Base-by-base conservation (phyloP, 2,329 filamentous ascomycete genomes). In the Trichoderma pleuroti region DNA sequence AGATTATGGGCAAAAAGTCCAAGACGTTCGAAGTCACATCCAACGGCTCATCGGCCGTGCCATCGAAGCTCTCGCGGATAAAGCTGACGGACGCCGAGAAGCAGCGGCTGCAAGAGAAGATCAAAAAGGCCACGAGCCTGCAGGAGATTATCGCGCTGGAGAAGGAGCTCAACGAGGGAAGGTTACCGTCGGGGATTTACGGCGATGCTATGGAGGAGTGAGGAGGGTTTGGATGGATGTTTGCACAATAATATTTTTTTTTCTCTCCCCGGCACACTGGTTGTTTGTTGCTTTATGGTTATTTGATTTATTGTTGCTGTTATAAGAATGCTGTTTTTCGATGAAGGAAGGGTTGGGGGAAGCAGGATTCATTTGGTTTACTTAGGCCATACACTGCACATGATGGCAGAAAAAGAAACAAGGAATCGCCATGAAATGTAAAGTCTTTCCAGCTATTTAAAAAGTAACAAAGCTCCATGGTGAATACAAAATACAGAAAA, bases 81-180 rank as follows among this genome's bases (percentile, higher is more conserved):
- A 93, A 94, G 82, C 85, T 97, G 75, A 98, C 94, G 5, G 93
- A 95, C 46, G 90, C 90, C 78, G 96, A 99, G 86, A 92, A 91
- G 84, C 92, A 91, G 85, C 88, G 89, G 74, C 88, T 98, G 72
- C 91, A 97, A 82, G 91, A 93, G 77, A 86, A 95, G 83, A 97
- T 99, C 80, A 90, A 90, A 81, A 93, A 93, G 77, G 95, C 96
- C 7, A 94, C 91, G 80, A 97, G 92, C 77, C 80, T 99, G 77
- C 91, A 94, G 75, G 96, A 98, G 83, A 97, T 99, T 78, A 91
- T 93, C 70, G 87, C 89, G 75, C 81, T 99, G 78, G 96, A 99
- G 84, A 97, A 95, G 84, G 93, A 96, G 81, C 83, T 98, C 74
- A 92, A 93, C 73, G 95, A 98, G 80, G 96, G 96, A 2, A 86